A percentile compares a stretch with the other conserved stretches of the same genome.
These are phyloP conservation scores for Nepenthes mirabilis DNA, from an alignment of 148 eudicot species.

Conservation along the genomic window DNA sequence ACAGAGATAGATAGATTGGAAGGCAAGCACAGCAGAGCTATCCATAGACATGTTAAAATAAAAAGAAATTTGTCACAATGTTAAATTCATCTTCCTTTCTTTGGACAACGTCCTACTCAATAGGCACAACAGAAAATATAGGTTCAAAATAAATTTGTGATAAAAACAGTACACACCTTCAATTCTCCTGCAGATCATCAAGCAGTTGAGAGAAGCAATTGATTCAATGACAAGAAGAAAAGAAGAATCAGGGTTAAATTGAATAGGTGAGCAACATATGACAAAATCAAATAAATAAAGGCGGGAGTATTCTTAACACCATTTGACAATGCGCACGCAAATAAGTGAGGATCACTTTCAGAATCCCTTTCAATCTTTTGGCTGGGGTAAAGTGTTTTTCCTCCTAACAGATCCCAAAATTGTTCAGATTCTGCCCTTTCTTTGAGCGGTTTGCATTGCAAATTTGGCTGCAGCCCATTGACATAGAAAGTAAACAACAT, in stretches of 20 bases:
- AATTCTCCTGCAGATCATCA: conserved; percentile 45
- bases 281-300: background rate
- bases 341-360: conserved; percentile 87
- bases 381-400: conserved; percentile 65
- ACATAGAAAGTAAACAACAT: background rate
- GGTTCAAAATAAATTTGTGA: background rate
- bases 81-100: too few species aligned
- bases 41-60: too few species aligned
- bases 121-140: too few species aligned
- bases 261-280: conserved; percentile 2
- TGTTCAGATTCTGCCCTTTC: conserved; percentile 84
- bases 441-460: conserved; percentile 62
- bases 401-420: conserved; percentile 85
- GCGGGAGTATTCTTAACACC: conserved; percentile 22
- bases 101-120: too few species aligned
- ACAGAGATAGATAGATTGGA: too few species aligned
- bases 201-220: conserved; percentile 12
- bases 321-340: conserved; percentile 63
- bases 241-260: conserved; percentile 15
- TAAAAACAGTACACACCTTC: conserved; percentile 38
- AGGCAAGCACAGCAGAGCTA: too few species aligned
- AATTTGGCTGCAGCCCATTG: conserved; percentile 58
- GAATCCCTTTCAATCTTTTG: conserved; percentile 59
- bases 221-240: conserved; percentile 7
- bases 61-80: too few species aligned